These are phyloP conservation scores for Malania oleifera DNA, from an alignment of 164 flowering plant species.

Conservation along the genomic window DNA sequence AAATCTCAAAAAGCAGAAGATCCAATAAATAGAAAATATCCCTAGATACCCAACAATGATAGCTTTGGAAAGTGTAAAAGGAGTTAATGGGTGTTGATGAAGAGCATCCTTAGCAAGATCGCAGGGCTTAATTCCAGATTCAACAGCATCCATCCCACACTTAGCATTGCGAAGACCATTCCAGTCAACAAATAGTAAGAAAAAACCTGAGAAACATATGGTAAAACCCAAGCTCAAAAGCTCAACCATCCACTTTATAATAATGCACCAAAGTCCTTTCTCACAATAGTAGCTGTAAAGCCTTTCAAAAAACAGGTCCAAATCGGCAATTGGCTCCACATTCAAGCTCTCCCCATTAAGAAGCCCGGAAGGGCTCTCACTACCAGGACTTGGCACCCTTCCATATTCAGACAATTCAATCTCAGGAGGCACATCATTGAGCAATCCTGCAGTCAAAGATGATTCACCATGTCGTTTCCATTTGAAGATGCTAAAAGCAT, in stretches of 20 bases:
- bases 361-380: constrained; percentile 97
- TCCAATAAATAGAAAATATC: constrained; percentile 77
- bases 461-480: constrained; percentile 57
- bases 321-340: constrained; percentile 74
- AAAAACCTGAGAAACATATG: constrained; percentile 89
- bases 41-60: constrained; percentile 86
- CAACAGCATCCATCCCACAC: constrained; percentile 98
- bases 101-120: constrained; percentile 89
- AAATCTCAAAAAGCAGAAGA: constrained; percentile 85
- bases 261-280: constrained; percentile 96
- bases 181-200: constrained; percentile 90
- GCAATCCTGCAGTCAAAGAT: constrained; percentile 51
- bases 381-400: constrained; percentile 70
- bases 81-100: constrained; percentile 78
- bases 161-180: constrained; percentile 87
- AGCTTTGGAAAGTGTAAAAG: constrained; percentile 68
- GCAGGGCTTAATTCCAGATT: constrained; percentile 89
- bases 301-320: constrained; percentile 94
- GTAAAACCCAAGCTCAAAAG: constrained; percentile 78
- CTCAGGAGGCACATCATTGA: constrained; percentile 65
- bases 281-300: constrained; percentile 89
- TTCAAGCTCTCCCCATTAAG: constrained; percentile 80
- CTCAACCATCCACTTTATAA: constrained; percentile 92
- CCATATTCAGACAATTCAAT: constrained; percentile 81
- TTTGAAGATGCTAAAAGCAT: constrained; percentile 48